Percentiles rank a stretch among this genome's conserved stretches.
These are phyloP conservation scores for Stereum hirsutum DNA, from an alignment of 1,284 basidiomycete genomes.

Conservation along the genomic window DNA sequence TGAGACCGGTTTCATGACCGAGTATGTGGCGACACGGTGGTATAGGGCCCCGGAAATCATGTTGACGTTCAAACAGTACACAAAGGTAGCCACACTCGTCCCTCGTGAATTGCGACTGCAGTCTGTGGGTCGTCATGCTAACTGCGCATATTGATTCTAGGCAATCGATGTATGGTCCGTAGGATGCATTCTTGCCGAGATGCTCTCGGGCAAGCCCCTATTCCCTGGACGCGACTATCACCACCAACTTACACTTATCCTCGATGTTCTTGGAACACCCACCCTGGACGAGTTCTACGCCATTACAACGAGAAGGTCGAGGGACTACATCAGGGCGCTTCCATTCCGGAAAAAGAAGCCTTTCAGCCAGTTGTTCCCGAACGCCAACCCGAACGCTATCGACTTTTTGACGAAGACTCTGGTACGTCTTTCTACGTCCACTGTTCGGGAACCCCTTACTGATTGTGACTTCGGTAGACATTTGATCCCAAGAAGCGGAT, in stretches of 20 bases:
- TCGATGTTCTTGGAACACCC: slow-evolving; percentile 90
- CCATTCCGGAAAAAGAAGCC: slow-evolving; percentile 81
- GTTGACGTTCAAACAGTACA: slow-evolving; percentile 95
- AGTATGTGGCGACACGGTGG: slow-evolving; percentile 92
- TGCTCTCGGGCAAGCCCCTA: slow-evolving; percentile 88
- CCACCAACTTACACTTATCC: slow-evolving; percentile 85
- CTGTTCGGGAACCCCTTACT: slow-evolving; percentile 1
- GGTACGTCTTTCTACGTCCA: slow-evolving; percentile 34
- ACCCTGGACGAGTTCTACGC: slow-evolving; percentile 88
- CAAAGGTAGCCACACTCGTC: slow-evolving; percentile 48
- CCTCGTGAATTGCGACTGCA: not conserved
- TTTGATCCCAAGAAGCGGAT: slow-evolving; percentile 93
- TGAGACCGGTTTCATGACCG: slow-evolving; percentile 88
- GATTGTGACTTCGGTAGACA: slow-evolving; percentile 32
- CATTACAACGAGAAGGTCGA: slow-evolving; percentile 77
- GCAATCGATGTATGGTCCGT: slow-evolving; percentile 95
- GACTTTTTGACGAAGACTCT: slow-evolving; percentile 91
- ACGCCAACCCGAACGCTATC: slow-evolving; percentile 76
- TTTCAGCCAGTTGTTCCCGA: slow-evolving; percentile 79
- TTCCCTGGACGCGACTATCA: slow-evolving; percentile 98
- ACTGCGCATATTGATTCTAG: slow-evolving; percentile 27
- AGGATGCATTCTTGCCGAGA: slow-evolving; percentile 95
- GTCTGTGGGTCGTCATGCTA: slow-evolving; percentile 10
- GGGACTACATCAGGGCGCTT: slow-evolving; percentile 85
- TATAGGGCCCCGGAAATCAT: slow-evolving; percentile 95